phyloP scores from a whole-genome alignment of 768 basidiomycete species.

The Tulasnella sp. region DNA sequence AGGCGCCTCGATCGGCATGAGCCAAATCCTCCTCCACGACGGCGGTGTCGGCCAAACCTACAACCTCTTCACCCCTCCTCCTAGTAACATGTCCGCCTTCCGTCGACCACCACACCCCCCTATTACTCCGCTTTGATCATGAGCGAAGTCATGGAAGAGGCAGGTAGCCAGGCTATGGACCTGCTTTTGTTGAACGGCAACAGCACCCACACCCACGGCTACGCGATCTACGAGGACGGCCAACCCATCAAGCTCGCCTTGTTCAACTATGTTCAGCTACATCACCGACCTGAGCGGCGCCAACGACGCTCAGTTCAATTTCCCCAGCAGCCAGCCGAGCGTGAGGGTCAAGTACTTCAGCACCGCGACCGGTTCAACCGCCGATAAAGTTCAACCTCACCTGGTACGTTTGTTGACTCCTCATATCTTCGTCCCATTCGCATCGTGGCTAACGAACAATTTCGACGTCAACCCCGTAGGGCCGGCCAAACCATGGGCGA shows the following conservation, averaged over 20 bases:
- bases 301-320: slow-evolving; percentile 15
- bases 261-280: slow-evolving; percentile 28
- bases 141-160: slow-evolving; percentile 64
- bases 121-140: slow-evolving; percentile 71
- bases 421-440: no score
- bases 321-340: neutral
- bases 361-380: slow-evolving; percentile 12
- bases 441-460: slow-evolving; percentile 30
- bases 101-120: slow-evolving; percentile 67
- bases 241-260: slow-evolving; percentile 36
- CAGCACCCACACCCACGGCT: slow-evolving; percentile 54
- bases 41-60: slow-evolving; percentile 41
- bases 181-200: slow-evolving; percentile 48
- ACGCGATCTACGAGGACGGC: slow-evolving; percentile 72
- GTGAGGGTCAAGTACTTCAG: slow-evolving; percentile 23
- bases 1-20: slow-evolving; percentile 50
- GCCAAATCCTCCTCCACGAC: slow-evolving; percentile 44
- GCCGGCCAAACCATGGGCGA: slow-evolving; percentile 25
- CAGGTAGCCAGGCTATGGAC: slow-evolving; percentile 63
- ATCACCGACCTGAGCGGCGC: neutral
- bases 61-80: slow-evolving; percentile 51
- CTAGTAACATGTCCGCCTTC: slow-evolving; percentile 51
- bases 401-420: neutral
- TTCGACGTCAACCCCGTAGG: neutral
- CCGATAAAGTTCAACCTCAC: slow-evolving; percentile 19